A percentile compares a stretch with the other conserved stretches of the same genome.
phyloP scores from a whole-genome alignment of 768 basidiomycete genomes.

The Russula ochroleuca region DNA sequence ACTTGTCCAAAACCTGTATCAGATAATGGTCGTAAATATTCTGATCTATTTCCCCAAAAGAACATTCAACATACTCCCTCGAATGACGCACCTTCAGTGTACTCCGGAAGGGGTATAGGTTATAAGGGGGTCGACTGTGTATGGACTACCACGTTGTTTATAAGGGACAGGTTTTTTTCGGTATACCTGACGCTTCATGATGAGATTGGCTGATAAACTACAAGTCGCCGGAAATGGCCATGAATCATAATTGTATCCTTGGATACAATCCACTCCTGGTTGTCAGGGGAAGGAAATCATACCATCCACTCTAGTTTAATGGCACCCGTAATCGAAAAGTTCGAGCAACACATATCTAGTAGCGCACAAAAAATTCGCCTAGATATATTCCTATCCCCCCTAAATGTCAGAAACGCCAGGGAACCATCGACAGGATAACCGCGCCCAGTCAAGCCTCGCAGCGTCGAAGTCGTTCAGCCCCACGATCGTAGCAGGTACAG shows the following conservation, averaged over 20 bases:
- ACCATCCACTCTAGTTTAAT: not conserved
- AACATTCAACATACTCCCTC: too few relatives aligned
- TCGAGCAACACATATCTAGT: not conserved
- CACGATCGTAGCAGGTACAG: conserved; percentile 17
- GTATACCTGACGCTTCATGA: not conserved
- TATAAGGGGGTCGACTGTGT: not conserved
- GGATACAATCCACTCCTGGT: not conserved
- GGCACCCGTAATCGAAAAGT: not conserved
- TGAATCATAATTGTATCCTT: not conserved
- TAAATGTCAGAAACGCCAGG: conserved; percentile 24
- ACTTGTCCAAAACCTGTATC: too few relatives aligned
- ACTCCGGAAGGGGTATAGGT: not conserved
- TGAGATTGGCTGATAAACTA: not conserved
- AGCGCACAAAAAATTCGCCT: not conserved
- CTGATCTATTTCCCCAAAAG: too few relatives aligned
- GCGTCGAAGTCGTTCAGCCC: conserved; percentile 26
- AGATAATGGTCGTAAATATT: too few relatives aligned
- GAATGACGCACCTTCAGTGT: too few relatives aligned
- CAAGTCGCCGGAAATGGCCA: not conserved
- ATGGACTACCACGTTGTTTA: too few relatives aligned
- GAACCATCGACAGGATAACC: conserved; percentile 32
- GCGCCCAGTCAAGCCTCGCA: conserved; percentile 27
- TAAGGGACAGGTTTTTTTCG: not conserved
- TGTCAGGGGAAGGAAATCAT: not conserved
- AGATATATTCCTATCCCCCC: not conserved